These are phyloP conservation scores for Hortaea werneckii DNA, from an alignment of 2,329 filamentous ascomycete genomes.

Conservation along the genomic window DNA sequence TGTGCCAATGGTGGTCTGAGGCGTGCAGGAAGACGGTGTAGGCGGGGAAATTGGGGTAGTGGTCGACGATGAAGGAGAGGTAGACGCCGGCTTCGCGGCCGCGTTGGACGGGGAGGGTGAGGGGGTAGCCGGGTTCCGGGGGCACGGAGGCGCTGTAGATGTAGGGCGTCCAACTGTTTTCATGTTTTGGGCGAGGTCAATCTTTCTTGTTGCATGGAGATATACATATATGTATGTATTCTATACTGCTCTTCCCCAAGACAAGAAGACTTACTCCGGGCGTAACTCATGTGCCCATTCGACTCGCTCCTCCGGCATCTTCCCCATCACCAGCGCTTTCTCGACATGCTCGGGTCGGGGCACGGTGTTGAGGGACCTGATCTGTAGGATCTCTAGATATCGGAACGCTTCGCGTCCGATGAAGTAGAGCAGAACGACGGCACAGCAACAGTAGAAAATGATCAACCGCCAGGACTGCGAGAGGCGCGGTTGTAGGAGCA, in stretches of 20 bases:
- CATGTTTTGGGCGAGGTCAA: no score
- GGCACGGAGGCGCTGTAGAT: background rate
- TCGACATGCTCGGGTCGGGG: background rate
- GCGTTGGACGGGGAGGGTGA: slow-evolving; percentile 33
- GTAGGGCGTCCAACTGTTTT: background rate
- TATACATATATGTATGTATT: no score
- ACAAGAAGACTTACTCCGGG: background rate
- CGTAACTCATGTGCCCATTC: background rate
- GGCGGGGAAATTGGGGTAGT: slow-evolving; percentile 29
- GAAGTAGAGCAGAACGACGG: no score
- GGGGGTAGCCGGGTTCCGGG: background rate
- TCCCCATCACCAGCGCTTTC: background rate
- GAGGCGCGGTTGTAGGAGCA: no score
- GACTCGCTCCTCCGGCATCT: background rate
- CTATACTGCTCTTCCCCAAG: no score
- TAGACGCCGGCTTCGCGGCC: slow-evolving; percentile 39
- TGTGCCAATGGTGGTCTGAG: slow-evolving; percentile 16
- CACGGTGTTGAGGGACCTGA: background rate
- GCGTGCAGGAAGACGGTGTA: slow-evolving; percentile 19
- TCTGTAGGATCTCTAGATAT: no score
- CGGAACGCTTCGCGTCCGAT: no score
- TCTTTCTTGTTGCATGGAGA: no score
- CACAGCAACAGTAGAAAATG: no score
- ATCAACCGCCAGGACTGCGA: no score
- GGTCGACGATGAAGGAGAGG: slow-evolving; percentile 36